phyloP scores from a whole-genome alignment of 148 eudicot species.

The Nyssa sinensis region DNA sequence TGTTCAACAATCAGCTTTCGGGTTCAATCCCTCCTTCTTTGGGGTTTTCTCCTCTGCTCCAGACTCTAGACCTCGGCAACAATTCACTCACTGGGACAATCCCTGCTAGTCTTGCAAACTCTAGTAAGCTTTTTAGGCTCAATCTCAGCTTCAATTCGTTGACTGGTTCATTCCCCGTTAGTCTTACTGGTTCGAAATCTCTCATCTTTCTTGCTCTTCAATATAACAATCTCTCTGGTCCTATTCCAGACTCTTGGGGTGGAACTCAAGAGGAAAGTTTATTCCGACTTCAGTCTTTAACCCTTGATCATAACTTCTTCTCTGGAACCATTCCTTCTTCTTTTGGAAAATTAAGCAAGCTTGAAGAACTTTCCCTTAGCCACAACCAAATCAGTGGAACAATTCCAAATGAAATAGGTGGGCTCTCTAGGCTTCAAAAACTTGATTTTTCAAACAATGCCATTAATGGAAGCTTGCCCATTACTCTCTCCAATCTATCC shows the following conservation, averaged over 20 bases:
- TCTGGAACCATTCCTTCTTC: conserved; percentile 35
- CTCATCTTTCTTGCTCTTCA: conserved; percentile 56
- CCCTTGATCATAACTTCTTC: conserved; percentile 28
- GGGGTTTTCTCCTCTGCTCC: conserved; percentile 56
- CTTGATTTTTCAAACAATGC: conserved; percentile 58
- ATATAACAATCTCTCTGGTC: conserved; percentile 57
- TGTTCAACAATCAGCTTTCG: conserved; percentile 60
- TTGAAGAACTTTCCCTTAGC: conserved; percentile 33
- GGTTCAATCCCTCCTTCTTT: conserved; percentile 74
- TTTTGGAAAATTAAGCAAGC: conserved; percentile 23
- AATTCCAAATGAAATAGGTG: conserved; percentile 43
- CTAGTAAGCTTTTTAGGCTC: conserved; percentile 60
- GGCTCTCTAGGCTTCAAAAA: conserved; percentile 39
- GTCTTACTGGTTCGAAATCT: conserved; percentile 39
- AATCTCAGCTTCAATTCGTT: conserved; percentile 70
- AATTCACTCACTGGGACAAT: conserved; percentile 58
- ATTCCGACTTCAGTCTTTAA: conserved; percentile 12
- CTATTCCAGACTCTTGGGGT: conserved; percentile 40
- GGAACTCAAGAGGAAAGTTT: neutral
- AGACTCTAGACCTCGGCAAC: conserved; percentile 65
- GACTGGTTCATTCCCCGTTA: conserved; percentile 52
- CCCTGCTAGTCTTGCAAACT: conserved; percentile 53
- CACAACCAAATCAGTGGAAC: conserved; percentile 35
- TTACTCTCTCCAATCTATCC: conserved; percentile 40
- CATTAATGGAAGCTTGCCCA: conserved; percentile 63